Evolutionary conservation across 148 eudicot genomes (phyloP), one percentile per base, ranked within the genome.

Genomic region (Pharnaceum exiguum): DNA sequence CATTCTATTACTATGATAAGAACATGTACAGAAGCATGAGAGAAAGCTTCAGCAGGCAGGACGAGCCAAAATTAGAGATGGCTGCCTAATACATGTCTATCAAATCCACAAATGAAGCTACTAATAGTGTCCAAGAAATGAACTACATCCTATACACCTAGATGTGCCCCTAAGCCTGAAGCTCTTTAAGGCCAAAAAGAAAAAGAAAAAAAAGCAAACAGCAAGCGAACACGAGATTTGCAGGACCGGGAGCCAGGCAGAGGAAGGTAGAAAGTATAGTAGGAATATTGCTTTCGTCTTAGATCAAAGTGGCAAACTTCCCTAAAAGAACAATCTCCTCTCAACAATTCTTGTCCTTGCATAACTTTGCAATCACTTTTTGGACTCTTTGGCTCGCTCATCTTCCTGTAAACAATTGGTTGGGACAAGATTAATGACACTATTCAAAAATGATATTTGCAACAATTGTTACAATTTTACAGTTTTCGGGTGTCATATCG

Each of bases 371-470:
- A 6, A 42, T 70, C 64, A 63, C 21, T 50, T 65, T 51, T 70
- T 66, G 38, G 66, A 45, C 24, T 58, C 72, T 61, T 75, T 51
- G 37, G 40, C 64, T 7, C 29, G 29, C 58, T 75, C 79, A 38
- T 75, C 79, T 23, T 62, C 79, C 79, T 75, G 75, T 48, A 5
- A 18, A 39, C 18, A n/a, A 38, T 18, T 46, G 17, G 44, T 55
- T 27, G 31, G 47, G 26, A 36, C 7, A 24, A 36, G 42, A 44
- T 58, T 25, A n/a, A 28, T 2, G 47, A 30, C 18, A 25, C 17
- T 16, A 23, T 12, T 39, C 21, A 26, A 51, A 25, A 21, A 18
- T 19, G 38, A 52, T 30, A 17, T 52, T 13, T 9, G 7, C 16
- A 32, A 18, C 25, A 10, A 51, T 21, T 30, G 4, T 16, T 5